These are phyloP conservation scores for Penicillium coffeae DNA, from an alignment of 495 filamentous ascomycete species.

Conservation along the genomic window DNA sequence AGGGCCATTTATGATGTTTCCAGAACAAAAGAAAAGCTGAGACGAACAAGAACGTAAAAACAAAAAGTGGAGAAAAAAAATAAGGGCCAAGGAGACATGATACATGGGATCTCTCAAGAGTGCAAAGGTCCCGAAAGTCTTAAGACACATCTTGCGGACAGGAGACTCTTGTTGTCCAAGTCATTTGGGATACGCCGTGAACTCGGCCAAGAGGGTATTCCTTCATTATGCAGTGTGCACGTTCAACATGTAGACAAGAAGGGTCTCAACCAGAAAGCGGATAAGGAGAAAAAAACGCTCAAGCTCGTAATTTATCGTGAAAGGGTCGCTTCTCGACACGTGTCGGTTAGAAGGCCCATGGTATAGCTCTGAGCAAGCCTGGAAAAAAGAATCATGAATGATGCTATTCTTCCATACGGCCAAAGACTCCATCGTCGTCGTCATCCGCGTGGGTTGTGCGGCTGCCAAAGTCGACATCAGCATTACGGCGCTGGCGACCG, in stretches of 20 bases:
- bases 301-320: conserved; percentile 42
- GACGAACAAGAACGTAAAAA: conserved; percentile 8
- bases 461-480: conserved; percentile 76
- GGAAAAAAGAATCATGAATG: conserved; percentile 1
- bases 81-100: conserved; percentile 30
- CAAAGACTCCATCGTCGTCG: conserved; percentile 93
- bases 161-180: background rate
- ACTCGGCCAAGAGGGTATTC: conserved; percentile 5
- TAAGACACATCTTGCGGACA: conserved; percentile 16
- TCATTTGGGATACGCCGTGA: too few species aligned
- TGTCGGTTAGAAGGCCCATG: conserved; percentile 2
- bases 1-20: conserved; percentile 26
- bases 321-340: conserved; percentile 13
- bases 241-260: conserved; percentile 29
- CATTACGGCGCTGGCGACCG: conserved; percentile 53
- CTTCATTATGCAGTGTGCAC: conserved; percentile 21
- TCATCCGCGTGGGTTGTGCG: conserved; percentile 69
- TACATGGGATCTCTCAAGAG: conserved; percentile 22
- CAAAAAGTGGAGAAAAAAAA: conserved; percentile 16
- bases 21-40: conserved; percentile 10
- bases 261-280: conserved; percentile 4
- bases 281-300: conserved; percentile 36
- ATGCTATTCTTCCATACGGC: conserved; percentile 83
- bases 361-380: background rate
- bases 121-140: conserved; percentile 20